phyloP scores from a whole-genome alignment of 495 filamentous ascomycete species.

The Glonium stellatum region DNA sequence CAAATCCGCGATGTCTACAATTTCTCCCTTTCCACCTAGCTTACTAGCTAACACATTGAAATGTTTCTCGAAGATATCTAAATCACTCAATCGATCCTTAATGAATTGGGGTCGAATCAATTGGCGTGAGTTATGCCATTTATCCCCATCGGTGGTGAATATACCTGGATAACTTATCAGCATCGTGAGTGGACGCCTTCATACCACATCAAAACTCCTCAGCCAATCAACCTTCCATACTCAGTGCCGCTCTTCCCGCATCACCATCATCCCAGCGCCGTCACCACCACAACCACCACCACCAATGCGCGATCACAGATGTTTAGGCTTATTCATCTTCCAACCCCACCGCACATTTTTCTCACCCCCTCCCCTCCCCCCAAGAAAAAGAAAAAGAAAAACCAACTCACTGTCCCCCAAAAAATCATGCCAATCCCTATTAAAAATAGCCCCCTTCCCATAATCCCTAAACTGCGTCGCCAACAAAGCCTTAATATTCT shows the following conservation, averaged over 20 bases:
- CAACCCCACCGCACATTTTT: not conserved
- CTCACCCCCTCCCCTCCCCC: not conserved
- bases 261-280: not conserved
- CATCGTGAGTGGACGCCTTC: not conserved
- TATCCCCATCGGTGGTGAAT: slow-evolving; percentile 51
- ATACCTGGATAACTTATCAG: slow-evolving; percentile 30
- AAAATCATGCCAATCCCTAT: slow-evolving; percentile 47
- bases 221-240: not conserved
- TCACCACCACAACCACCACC: not conserved
- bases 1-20: slow-evolving; percentile 47
- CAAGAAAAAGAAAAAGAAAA: not conserved
- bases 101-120: slow-evolving; percentile 54
- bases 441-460: slow-evolving; percentile 48
- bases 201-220: not conserved
- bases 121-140: slow-evolving; percentile 47
- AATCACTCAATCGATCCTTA: slow-evolving; percentile 46
- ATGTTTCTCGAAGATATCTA: slow-evolving; percentile 49
- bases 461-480: slow-evolving; percentile 51
- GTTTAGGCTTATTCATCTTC: not conserved
- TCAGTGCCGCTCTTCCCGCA: not conserved
- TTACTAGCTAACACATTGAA: slow-evolving; percentile 38
- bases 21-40: slow-evolving; percentile 39
- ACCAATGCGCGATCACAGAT: not conserved
- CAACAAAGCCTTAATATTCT: slow-evolving; percentile 52
- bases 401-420: slow-evolving; percentile 42